phyloP scores from a whole-genome alignment of 1,284 basidiomycete species.

The Amylostereum chailletii region DNA sequence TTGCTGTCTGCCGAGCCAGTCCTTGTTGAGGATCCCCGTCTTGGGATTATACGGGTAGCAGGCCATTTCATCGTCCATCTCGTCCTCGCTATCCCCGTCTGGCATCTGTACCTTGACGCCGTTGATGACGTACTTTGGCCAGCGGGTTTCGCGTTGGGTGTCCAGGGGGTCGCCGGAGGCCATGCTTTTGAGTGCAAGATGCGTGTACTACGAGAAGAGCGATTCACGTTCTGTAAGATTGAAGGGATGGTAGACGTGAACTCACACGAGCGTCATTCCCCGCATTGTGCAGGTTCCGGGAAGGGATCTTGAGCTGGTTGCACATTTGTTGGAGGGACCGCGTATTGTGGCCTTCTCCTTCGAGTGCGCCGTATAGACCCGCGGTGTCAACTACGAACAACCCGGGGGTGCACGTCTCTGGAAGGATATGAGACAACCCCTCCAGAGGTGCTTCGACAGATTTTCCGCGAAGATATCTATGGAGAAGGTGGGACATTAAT shows the following conservation, averaged over 20 bases:
- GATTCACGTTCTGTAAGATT: too few species aligned
- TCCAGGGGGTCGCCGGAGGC: constrained; percentile 62
- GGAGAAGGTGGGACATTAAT: not conserved
- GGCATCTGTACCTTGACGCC: constrained; percentile 45
- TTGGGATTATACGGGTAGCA: too few species aligned
- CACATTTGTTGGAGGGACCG: constrained; percentile 51
- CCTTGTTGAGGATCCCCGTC: too few species aligned
- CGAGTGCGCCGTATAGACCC: constrained; percentile 61
- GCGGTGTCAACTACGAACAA: constrained; percentile 67
- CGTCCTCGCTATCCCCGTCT: constrained; percentile 52
- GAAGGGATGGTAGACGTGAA: constrained; percentile 5
- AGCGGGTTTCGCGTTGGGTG: constrained; percentile 62
- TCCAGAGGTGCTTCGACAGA: constrained; percentile 43
- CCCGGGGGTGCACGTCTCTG: constrained; percentile 44
- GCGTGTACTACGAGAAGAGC: constrained; percentile 43
- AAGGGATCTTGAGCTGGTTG: constrained; percentile 47
- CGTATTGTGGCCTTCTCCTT: constrained; percentile 46
- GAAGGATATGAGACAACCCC: constrained; percentile 45
- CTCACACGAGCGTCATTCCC: constrained; percentile 78
- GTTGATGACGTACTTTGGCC: constrained; percentile 47
- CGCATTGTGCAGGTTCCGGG: constrained; percentile 65
- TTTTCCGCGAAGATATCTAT: constrained; percentile 44
- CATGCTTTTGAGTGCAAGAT: constrained; percentile 56
- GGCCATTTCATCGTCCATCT: constrained; percentile 23
- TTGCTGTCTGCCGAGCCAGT: too few species aligned